Conservation (phyloP, 2,329 filamentous ascomycete species). For the Lojkania enalia region DNA sequence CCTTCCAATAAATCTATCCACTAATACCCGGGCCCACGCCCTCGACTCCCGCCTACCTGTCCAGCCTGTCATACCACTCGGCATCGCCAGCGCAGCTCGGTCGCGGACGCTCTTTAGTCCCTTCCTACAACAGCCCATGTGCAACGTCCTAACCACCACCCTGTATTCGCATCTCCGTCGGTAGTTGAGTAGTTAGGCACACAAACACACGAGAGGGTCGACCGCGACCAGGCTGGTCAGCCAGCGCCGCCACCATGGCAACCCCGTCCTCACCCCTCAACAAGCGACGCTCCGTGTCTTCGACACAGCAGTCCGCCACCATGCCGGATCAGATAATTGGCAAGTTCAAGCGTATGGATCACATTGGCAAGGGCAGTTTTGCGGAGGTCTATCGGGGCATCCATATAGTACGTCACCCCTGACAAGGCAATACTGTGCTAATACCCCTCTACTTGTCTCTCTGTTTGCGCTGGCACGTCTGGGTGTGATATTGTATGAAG, state of each 20-base stretch:
- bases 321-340: conserved; percentile 58
- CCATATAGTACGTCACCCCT: conserved; percentile 74
- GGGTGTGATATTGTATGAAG: background rate
- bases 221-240: conserved; percentile 27
- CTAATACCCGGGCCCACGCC: conserved; percentile 9
- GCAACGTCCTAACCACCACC: conserved; percentile 41
- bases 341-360: conserved; percentile 78
- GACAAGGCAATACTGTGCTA: no score
- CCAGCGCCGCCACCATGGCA: conserved; percentile 43
- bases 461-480: background rate
- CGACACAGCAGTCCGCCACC: conserved; percentile 40
- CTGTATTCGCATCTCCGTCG: conserved; percentile 45
- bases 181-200: conserved; percentile 30
- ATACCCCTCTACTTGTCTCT: background rate
- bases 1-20: conserved; percentile 3
- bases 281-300: conserved; percentile 41
- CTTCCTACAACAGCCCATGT: conserved; percentile 37
- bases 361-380: conserved; percentile 98
- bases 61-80: background rate
- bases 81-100: conserved; percentile 2
- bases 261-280: conserved; percentile 32
- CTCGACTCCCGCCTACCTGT: background rate
- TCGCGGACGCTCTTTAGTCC: conserved; percentile 8
- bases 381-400: conserved; percentile 89
- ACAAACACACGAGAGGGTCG: conserved; percentile 15